These are phyloP conservation scores for Tetraselmis chui DNA, from an alignment of 139 green algal species.

Conservation along the genomic window DNA sequence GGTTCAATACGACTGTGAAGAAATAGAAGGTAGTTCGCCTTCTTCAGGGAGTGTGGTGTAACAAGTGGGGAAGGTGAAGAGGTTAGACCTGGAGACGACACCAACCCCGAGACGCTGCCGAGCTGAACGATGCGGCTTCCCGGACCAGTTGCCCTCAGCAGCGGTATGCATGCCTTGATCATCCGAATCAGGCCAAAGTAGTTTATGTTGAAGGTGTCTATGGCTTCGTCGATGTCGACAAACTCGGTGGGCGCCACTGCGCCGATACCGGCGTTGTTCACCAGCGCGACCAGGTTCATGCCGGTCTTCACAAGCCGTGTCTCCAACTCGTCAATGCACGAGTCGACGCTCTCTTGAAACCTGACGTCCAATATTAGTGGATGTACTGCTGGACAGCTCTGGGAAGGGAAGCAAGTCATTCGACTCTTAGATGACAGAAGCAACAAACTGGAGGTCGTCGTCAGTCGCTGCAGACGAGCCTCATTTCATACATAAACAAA, in stretches of 20 bases:
- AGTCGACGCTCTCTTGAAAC: neutral
- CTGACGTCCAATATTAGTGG: neutral
- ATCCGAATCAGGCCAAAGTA: neutral
- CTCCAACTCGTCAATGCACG: neutral
- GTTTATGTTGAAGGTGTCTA: neutral
- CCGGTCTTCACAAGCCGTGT: neutral
- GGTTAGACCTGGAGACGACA: neutral
- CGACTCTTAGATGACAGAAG: neutral
- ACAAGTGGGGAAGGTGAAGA: too few species aligned
- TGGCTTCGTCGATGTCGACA: neutral
- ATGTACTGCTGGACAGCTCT: neutral
- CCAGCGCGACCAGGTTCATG: neutral
- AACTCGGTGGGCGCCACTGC: neutral
- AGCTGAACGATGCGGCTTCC: neutral
- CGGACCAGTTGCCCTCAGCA: neutral
- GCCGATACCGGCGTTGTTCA: neutral
- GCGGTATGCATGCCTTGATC: neutral
- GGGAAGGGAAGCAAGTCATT: neutral
- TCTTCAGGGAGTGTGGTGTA: too few species aligned
- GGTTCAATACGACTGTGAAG: too few species aligned
- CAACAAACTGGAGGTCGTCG: too few species aligned
- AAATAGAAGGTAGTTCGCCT: too few species aligned
- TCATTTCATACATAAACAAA: neutral
- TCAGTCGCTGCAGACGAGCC: too few species aligned
- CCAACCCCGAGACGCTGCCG: neutral